Evolutionary conservation across 148 eudicot species (phyloP).

Genomic region (Salicornia ramosissima): DNA sequence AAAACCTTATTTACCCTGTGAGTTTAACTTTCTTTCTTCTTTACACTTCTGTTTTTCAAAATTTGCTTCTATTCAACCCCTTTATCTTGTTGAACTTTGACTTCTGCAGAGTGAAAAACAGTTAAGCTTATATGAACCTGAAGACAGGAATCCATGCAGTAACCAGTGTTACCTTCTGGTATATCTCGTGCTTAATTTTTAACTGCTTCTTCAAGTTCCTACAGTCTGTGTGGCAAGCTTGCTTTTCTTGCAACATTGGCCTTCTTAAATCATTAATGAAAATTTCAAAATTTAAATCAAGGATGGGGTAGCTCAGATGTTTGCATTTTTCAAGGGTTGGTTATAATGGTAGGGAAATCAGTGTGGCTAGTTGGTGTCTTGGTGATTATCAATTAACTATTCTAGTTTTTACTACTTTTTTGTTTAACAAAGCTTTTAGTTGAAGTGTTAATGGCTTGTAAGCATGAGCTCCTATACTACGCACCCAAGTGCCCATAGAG

Average conservation of each 20-base stretch:
- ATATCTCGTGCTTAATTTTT: slow-evolving; percentile 18
- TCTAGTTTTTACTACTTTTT: not conserved
- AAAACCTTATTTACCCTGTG: slow-evolving; percentile 57
- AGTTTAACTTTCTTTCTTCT: slow-evolving; percentile 25
- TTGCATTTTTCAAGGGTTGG: not conserved
- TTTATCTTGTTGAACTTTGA: slow-evolving; percentile 19
- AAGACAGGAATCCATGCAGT: slow-evolving; percentile 71
- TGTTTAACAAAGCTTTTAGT: not conserved
- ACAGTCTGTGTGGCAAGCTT: not conserved
- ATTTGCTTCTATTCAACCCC: slow-evolving; percentile 9
- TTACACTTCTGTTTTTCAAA: not conserved
- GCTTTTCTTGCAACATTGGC: not conserved
- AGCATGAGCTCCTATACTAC: too few species aligned
- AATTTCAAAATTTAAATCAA: not conserved
- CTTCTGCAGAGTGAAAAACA: slow-evolving; percentile 60
- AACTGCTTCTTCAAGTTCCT: slow-evolving; percentile 9
- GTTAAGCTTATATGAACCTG: slow-evolving; percentile 45
- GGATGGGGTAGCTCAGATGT: not conserved
- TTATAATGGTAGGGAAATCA: not conserved
- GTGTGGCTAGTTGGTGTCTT: not conserved
- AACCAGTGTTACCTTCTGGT: slow-evolving; percentile 81
- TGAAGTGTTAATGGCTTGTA: too few species aligned
- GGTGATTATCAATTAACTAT: not conserved
- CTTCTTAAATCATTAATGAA: not conserved
- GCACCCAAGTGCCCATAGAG: too few species aligned